A percentile compares a stretch with the other conserved stretches of the same genome.
Evolutionary conservation across 495 filamentous ascomycete genomes (phyloP).

Genomic region (Talaromyces adpressus): DNA sequence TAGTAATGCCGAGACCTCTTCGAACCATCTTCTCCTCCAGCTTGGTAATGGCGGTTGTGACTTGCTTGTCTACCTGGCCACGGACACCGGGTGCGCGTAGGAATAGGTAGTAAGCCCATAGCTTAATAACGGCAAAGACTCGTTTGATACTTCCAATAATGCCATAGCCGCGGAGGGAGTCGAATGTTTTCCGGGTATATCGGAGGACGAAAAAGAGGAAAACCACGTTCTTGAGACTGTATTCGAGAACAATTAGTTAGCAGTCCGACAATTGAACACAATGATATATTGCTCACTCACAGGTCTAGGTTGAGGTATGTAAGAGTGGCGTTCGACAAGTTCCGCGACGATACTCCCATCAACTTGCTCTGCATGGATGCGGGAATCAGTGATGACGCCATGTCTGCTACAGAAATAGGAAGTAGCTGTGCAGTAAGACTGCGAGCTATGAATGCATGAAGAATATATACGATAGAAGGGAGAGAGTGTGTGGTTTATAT

Average conservation of each 20-base stretch:
- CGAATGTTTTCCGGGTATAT: conserved; percentile 71
- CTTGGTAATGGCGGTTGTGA: conserved; percentile 59
- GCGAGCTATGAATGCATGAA: neutral
- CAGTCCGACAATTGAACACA: neutral
- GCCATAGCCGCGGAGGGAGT: conserved; percentile 84
- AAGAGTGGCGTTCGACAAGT: conserved; percentile 46
- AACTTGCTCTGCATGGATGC: conserved; percentile 5
- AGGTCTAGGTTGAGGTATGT: conserved; percentile 70
- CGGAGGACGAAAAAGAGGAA: conserved; percentile 87
- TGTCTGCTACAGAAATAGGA: neutral
- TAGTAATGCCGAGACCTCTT: conserved; percentile 59
- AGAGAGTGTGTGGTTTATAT: neutral
- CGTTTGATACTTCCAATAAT: conserved; percentile 70
- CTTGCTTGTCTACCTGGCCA: conserved; percentile 71
- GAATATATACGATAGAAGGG: neutral
- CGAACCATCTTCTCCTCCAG: conserved; percentile 77
- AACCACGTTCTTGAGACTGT: conserved; percentile 76
- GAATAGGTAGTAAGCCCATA: conserved; percentile 77
- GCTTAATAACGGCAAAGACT: conserved; percentile 59
- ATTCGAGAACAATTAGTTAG: conserved; percentile 8
- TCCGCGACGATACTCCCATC: neutral
- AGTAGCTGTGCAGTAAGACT: neutral
- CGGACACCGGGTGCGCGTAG: conserved; percentile 78
- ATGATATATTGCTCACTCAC: conserved; percentile 43
- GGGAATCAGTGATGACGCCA: conserved; percentile 9